Evolutionary conservation across 768 basidiomycete species (phyloP).

Genomic region (Rhizopogon sp.): DNA sequence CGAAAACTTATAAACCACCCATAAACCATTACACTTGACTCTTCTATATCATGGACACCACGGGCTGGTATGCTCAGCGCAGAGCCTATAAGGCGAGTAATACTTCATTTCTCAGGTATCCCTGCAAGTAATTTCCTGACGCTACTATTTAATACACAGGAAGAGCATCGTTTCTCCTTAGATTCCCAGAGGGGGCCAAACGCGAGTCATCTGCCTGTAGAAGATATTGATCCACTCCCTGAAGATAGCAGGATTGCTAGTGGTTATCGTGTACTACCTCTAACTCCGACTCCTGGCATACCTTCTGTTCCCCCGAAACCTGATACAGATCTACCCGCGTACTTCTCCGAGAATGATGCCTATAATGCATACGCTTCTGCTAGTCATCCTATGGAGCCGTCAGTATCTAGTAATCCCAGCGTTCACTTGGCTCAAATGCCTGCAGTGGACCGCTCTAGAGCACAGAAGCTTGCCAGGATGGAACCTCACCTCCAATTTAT

Average conservation of each 20-base stretch:
- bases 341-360: constrained; percentile 20
- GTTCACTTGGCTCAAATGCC: constrained; percentile 43
- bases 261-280: constrained; percentile 38
- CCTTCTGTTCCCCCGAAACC: constrained; percentile 44
- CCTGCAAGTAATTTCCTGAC: neutral
- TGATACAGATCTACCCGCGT: constrained; percentile 14
- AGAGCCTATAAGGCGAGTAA: constrained; percentile 50
- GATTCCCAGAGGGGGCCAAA: constrained; percentile 38
- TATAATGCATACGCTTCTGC: constrained; percentile 3
- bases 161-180: constrained; percentile 20
- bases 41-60: constrained; percentile 55
- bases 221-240: constrained; percentile 56
- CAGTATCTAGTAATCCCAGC: constrained; percentile 16
- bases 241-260: constrained; percentile 50
- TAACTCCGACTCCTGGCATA: constrained; percentile 30
- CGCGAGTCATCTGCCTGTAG: constrained; percentile 48
- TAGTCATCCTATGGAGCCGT: neutral
- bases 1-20: too few relatives aligned
- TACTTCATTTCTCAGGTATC: neutral
- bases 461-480: constrained; percentile 59
- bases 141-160: constrained; percentile 20
- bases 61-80: constrained; percentile 71
- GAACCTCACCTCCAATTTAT: constrained; percentile 83
- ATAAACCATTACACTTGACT: neutral
- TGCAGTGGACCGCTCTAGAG: constrained; percentile 62